Conservation (phyloP, 208 protist genomes). For the Leishmania guyanensis region DNA sequence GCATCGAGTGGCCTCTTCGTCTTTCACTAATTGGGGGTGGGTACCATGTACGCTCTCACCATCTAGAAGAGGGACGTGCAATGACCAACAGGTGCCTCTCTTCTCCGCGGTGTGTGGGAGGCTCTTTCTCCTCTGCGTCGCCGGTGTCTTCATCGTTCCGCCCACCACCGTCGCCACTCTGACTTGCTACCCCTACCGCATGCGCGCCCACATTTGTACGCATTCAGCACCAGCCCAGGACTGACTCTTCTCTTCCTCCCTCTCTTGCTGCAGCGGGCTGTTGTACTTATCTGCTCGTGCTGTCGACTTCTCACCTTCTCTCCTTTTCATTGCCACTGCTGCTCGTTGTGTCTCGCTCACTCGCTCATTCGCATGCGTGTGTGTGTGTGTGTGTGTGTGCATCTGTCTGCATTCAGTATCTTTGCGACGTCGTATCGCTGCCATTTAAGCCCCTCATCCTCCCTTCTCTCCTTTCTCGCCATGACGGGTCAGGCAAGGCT, state of each 20-base stretch:
- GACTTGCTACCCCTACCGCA: background rate
- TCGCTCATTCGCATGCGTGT: background rate
- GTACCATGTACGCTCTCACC: background rate
- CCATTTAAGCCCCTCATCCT: background rate
- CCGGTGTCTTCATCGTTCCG: background rate
- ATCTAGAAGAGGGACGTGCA: background rate
- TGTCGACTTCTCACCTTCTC: background rate
- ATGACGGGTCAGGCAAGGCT: background rate
- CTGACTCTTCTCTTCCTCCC: background rate
- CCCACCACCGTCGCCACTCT: background rate
- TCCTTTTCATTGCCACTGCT: background rate
- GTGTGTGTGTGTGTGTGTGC: background rate
- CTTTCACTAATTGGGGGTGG: background rate
- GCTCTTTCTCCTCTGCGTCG: background rate
- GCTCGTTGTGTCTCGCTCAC: background rate
- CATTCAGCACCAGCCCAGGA: background rate
- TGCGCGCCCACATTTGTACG: background rate
- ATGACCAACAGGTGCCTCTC: background rate
- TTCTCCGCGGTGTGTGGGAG: background rate
- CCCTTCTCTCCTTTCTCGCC: background rate
- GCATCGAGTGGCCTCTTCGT: background rate
- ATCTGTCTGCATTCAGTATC: background rate
- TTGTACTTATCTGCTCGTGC: background rate
- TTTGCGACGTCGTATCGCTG: background rate
- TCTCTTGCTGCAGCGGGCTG: background rate